Base-by-base conservation (phyloP, 148 eudicot species). In the Rhododendron vialii region DNA sequence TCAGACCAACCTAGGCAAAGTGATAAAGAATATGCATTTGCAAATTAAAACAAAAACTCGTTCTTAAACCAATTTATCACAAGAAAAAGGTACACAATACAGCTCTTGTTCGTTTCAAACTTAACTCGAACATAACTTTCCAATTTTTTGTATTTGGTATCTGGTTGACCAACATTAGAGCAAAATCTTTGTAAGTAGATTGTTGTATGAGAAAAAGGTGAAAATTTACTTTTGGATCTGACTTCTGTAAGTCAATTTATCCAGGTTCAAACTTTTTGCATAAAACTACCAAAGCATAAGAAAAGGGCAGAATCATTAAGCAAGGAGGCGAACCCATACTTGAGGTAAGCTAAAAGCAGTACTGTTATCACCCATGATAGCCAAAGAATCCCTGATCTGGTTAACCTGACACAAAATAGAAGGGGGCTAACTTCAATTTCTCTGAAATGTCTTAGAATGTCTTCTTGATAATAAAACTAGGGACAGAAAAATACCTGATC, bases 331-430 rank as follows among this genome's bases (percentile, higher is more conserved):
- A 86, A 88, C 47, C 65, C 93, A 73, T 86, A 97, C 99, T 86
- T 97, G 99, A 4, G 99, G 99, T 87, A 97, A 91, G 91, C 99
- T 95, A 88, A 97, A 97, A 85, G 99, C 98, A 13, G 98, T 95
- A 91, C 96, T 95, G 90, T 94, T 94, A 87, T 93, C 95, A 81
- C 99, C 99, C 99, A 97, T 97, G 33, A 94, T 86, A 87, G 98
- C 98, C 86, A 97, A 91, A 82, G 98, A 97, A 61, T 97, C 94
- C 57, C 99, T 95, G 85, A 97, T 97, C 92, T 92, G 98, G 90
- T 97, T 97, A 61, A 97, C 93, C 99, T 96, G 35, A 80, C 51
- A 65, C 33, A n/a, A 26, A 26, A n/a, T 22, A 59, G 20, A 81
- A 82, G 71, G 51, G 81, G 41, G 77, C 65, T 57, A 55, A 71